These are phyloP conservation scores for Filobasidium uniguttulatum DNA, from an alignment of 1,284 basidiomycete genomes.

Conservation along the genomic window DNA sequence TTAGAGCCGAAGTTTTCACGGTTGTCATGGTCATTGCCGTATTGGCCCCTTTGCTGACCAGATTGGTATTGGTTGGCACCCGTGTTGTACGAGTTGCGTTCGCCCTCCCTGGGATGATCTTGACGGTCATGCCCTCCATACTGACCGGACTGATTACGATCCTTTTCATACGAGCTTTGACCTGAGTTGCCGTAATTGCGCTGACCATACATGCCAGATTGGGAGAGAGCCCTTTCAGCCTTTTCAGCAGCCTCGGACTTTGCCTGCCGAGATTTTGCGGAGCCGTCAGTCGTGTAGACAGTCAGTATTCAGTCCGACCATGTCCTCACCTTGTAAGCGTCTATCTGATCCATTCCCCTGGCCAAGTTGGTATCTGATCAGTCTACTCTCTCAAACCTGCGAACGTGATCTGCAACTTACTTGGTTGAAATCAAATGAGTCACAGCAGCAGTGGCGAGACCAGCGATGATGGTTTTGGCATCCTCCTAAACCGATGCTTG, in stretches of 20 bases:
- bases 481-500: neutral
- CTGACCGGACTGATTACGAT: neutral
- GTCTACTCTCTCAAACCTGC: neutral
- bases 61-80: no score
- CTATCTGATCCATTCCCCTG: neutral
- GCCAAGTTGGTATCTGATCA: neutral
- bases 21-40: no score
- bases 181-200: constrained; percentile 5
- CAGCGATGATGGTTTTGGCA: neutral
- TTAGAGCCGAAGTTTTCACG: no score
- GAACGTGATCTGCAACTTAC: neutral
- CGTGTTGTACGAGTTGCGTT: no score
- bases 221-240: constrained; percentile 8
- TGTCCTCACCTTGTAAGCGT: neutral
- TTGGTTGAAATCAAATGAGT: constrained; percentile 1
- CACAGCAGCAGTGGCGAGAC: neutral
- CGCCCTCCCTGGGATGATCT: neutral
- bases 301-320: no score
- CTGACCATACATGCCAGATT: constrained; percentile 9
- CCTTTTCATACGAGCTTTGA: no score
- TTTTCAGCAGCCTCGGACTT: constrained; percentile 12
- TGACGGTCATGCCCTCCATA: neutral
- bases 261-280: neutral
- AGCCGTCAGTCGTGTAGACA: neutral
- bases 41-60: no score